Evolutionary conservation across 768 basidiomycete species (phyloP).

Genomic region (Omphalotus guepiniiformis): DNA sequence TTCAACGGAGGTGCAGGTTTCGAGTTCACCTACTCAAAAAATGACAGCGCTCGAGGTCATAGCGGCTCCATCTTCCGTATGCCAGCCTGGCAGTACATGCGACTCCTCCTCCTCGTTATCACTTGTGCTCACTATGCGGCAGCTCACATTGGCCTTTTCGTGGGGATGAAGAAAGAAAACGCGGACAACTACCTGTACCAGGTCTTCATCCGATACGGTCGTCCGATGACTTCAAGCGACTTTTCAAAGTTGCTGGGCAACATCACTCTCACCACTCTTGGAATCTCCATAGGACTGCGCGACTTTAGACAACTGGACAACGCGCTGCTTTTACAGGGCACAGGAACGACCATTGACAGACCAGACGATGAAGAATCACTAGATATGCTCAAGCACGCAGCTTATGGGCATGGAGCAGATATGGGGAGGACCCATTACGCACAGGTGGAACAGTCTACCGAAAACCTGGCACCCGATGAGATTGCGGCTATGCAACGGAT

Average conservation of each 20-base stretch:
- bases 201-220: neutral
- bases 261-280: neutral
- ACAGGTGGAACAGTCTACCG: neutral
- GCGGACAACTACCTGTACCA: neutral
- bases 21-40: neutral
- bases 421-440: neutral
- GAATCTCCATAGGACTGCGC: neutral
- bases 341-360: neutral
- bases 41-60: neutral
- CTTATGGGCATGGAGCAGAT: neutral
- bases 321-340: neutral
- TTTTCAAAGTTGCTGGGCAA: neutral
- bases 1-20: neutral
- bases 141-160: neutral
- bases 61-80: neutral
- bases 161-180: neutral
- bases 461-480: neutral
- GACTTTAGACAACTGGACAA: conserved; percentile 1
- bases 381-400: neutral
- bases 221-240: neutral
- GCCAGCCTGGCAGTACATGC: neutral
- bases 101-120: neutral
- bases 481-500: neutral
- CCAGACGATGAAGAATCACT: neutral
- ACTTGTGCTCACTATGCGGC: neutral